Conservation (phyloP, 805 yeast genomes). For the Candida odintsovae region DNA sequence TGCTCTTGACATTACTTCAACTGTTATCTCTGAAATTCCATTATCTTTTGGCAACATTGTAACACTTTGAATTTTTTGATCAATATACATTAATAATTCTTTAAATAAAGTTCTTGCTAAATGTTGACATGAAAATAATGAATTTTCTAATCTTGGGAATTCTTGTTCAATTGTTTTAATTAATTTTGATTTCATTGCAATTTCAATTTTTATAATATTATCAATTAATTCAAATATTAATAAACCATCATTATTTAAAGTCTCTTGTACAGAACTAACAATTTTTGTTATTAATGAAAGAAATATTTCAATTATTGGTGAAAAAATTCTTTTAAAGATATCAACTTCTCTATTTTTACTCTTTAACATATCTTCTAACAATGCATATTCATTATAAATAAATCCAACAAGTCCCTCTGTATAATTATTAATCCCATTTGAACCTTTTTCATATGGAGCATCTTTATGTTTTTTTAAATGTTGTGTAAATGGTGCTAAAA, state of each 20-base stretch:
- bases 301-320: slow-evolving; percentile 33
- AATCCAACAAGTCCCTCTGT: slow-evolving; percentile 45
- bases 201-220: slow-evolving; percentile 28
- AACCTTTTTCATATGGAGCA: slow-evolving; percentile 55
- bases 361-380: slow-evolving; percentile 38
- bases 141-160: slow-evolving; percentile 12
- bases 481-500: slow-evolving; percentile 40
- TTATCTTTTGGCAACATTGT: slow-evolving; percentile 55
- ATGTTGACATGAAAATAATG: slow-evolving; percentile 22
- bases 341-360: slow-evolving; percentile 24
- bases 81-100: slow-evolving; percentile 54
- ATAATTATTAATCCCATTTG: slow-evolving; percentile 51
- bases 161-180: slow-evolving; percentile 21
- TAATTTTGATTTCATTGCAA: slow-evolving; percentile 21
- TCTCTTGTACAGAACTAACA: slow-evolving; percentile 33
- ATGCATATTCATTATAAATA: slow-evolving; percentile 43
- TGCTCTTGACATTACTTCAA: slow-evolving; percentile 65
- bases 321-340: slow-evolving; percentile 29
- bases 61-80: slow-evolving; percentile 39
- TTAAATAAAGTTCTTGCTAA: slow-evolving; percentile 40
- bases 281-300: slow-evolving; percentile 33
- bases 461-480: slow-evolving; percentile 31
- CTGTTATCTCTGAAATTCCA: slow-evolving; percentile 65
- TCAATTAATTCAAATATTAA: slow-evolving; percentile 57
- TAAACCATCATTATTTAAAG: slow-evolving; percentile 43